Evolutionary conservation across 108 stramenopile species (phyloP), one percentile per base, ranked within the genome.

Genomic region (Nitzschia sp.): DNA sequence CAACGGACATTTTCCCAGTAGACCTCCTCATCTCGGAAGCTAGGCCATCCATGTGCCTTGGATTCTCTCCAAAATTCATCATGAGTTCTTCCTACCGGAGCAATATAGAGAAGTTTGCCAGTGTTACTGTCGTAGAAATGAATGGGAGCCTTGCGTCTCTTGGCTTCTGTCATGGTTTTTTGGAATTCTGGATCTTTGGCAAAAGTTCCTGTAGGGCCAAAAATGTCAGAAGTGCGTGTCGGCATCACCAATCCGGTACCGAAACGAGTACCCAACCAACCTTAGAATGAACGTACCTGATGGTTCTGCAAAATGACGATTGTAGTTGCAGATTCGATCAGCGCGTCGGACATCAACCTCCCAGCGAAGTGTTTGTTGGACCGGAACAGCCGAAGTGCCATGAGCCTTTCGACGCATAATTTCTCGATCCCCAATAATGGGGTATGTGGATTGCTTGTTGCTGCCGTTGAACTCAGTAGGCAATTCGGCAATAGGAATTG

Each of bases 1-100:
- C 87, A 86, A 24, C 95, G 80, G n/a, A 94, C 91, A 66, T 91
- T 69, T 11, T 96, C 95, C 93, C 93, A 94, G 41, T 78, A 70
- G 14, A 88, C 86, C 76, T 95, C 94, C 40, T 87, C 85, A 63
- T 95, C 94, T 20, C 96, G 83, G 53, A 95, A 95, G 37, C 70
- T 72, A 1, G 94, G 91, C 89, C 89, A 91, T 42, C 89, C 89
- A 63, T 93, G 92, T 2, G 62, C 51, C 46, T 67, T 43, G 8
- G 65, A 69, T 71, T 93, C 92, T 51, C 67, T 66, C 19, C 86
- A 39, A 61, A 87, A 93, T 22, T 87, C 82, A 11, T 87, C 87
- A 66, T 83, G 83, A 26, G 70, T 75, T 8, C 92, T 71, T 50
- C 85, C 87, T 11, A 72, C 54, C n/a, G 92, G 92, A 15, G 89